Evolutionary conservation across 2,329 filamentous ascomycete species (phyloP).

Genomic region (Colletotrichum tropicale): DNA sequence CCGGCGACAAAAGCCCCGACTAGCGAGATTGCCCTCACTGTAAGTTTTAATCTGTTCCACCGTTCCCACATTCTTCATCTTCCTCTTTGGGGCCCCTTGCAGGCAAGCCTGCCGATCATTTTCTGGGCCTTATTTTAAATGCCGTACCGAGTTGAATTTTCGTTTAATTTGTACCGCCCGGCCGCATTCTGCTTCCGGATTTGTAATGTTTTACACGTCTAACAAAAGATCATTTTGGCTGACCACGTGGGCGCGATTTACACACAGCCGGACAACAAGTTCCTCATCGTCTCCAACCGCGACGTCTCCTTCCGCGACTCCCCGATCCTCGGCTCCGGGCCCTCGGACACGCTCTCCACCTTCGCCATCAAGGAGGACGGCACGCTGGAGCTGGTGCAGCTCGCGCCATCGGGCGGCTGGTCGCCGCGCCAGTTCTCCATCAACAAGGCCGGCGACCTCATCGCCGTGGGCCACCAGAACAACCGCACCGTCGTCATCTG

Average conservation of each 20-base stretch:
- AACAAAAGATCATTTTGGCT: neutral
- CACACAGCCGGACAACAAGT: constrained; percentile 7
- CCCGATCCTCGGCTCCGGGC: constrained; percentile 18
- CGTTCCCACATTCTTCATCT: neutral
- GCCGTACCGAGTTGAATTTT: neutral
- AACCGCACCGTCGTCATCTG: constrained; percentile 21
- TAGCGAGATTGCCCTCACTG: constrained; percentile 24
- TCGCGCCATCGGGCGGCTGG: constrained; percentile 20
- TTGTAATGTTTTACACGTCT: neutral
- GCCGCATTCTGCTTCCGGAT: neutral
- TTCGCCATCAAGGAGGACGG: constrained; percentile 21
- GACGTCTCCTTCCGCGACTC: constrained; percentile 20
- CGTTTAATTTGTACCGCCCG: neutral
- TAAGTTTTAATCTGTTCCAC: neutral
- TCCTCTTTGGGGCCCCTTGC: neutral
- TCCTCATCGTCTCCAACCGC: constrained; percentile 19
- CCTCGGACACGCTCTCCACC: constrained; percentile 21
- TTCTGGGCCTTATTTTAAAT: neutral
- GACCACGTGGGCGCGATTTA: neutral
- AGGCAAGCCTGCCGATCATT: neutral
- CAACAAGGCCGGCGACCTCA: constrained; percentile 20
- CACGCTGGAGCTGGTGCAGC: constrained; percentile 20
- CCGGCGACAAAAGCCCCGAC: constrained; percentile 20
- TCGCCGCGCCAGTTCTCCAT: constrained; percentile 21
- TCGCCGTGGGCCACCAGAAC: constrained; percentile 21